Evolutionary conservation across 148 eudicot species (phyloP).

Genomic region (Selenicereus undatus): DNA sequence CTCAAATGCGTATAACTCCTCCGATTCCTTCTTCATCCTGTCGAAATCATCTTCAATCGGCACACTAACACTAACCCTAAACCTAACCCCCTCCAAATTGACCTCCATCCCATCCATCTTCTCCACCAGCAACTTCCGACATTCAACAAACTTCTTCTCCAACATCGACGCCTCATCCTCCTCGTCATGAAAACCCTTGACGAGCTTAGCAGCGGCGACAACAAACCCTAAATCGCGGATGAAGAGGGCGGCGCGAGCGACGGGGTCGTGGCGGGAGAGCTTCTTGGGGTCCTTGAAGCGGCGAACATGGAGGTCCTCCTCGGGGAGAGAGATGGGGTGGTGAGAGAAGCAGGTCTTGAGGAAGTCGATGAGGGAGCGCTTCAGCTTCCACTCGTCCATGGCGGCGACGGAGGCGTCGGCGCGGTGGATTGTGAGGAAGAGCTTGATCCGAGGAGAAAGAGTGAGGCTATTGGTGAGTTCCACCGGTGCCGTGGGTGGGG

Average conservation of each 20-base stretch:
- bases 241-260: constrained; percentile 50
- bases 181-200: constrained; percentile 1
- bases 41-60: constrained; percentile 65
- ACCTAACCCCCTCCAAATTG: constrained; percentile 66
- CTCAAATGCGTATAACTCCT: constrained; percentile 59
- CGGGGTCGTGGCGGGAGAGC: constrained; percentile 64
- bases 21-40: constrained; percentile 63
- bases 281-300: constrained; percentile 60
- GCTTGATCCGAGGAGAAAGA: constrained; percentile 50
- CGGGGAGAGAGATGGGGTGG: constrained; percentile 35
- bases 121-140: constrained; percentile 55
- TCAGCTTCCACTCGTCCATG: constrained; percentile 73
- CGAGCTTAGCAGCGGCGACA: constrained; percentile 15
- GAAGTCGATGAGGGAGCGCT: constrained; percentile 58
- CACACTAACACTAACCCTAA: constrained; percentile 45
- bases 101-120: constrained; percentile 79
- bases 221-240: constrained; percentile 57
- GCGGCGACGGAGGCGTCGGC: constrained; percentile 48
- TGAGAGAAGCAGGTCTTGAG: constrained; percentile 35
- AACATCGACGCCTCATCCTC: constrained; percentile 15
- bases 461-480: constrained; percentile 48
- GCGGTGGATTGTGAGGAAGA: constrained; percentile 61
- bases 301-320: constrained; percentile 39
- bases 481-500: constrained; percentile 36
- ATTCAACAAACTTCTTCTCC: constrained; percentile 50